Percentiles rank a stretch among this genome's conserved stretches.
Evolutionary conservation across 2,329 filamentous ascomycete genomes (phyloP).

Genomic region (Ascochyta koolunga): DNA sequence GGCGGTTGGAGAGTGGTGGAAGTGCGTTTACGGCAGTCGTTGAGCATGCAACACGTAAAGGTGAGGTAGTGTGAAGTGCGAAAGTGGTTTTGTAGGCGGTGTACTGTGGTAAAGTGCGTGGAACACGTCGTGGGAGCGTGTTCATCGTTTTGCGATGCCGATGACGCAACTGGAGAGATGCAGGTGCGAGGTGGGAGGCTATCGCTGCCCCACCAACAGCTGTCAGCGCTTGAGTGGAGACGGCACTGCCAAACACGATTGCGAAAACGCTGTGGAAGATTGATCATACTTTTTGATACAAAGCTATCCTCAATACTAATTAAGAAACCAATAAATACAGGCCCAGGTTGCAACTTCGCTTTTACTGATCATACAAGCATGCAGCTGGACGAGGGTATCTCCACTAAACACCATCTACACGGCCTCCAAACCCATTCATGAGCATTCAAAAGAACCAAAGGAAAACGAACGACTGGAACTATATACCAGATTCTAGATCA

Average conservation of each 20-base stretch:
- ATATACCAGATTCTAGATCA: not conserved
- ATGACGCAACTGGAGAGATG: slow-evolving; percentile 34
- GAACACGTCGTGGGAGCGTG: slow-evolving; percentile 14
- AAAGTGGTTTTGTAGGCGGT: not conserved
- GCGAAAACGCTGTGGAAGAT: no score
- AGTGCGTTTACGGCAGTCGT: not conserved
- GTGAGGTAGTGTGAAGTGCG: not conserved
- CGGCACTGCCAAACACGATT: not conserved
- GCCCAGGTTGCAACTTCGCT: slow-evolving; percentile 1
- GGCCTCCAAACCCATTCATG: slow-evolving; percentile 1
- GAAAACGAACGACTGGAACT: slow-evolving; percentile 5
- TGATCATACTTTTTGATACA: not conserved
- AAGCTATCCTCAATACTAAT: slow-evolving; percentile 2
- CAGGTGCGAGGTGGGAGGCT: slow-evolving; percentile 14
- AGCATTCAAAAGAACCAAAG: not conserved
- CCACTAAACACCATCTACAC: slow-evolving; percentile 18
- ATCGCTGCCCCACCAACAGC: slow-evolving; percentile 12
- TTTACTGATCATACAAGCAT: slow-evolving; percentile 18
- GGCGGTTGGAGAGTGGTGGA: not conserved
- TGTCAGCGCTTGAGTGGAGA: not conserved
- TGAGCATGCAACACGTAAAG: not conserved
- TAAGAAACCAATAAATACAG: slow-evolving; percentile 8
- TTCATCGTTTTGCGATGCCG: slow-evolving; percentile 27
- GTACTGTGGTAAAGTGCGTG: slow-evolving; percentile 3
- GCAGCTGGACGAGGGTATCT: slow-evolving; percentile 16